Evolutionary conservation across 2,329 filamentous ascomycete species (phyloP).

Genomic region (Fusarium newnesense): DNA sequence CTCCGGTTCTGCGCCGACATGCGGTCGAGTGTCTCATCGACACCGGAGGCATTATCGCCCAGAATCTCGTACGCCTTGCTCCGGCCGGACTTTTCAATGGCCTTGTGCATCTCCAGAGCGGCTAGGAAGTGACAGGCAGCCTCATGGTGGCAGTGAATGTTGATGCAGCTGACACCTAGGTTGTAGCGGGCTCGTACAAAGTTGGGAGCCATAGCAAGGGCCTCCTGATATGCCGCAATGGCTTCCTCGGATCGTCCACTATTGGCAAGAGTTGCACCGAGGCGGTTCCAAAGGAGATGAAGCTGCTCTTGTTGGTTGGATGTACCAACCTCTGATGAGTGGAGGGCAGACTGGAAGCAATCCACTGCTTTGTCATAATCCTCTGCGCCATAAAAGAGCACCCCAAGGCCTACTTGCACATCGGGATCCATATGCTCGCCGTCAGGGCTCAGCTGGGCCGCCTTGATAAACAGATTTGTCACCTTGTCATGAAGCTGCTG

Average conservation of each 20-base stretch:
- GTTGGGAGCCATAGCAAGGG: constrained; percentile 88
- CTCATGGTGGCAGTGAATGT: constrained; percentile 94
- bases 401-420: constrained; percentile 95
- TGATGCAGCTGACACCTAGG: constrained; percentile 95
- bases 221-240: constrained; percentile 95
- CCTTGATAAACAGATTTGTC: constrained; percentile 89
- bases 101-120: constrained; percentile 94
- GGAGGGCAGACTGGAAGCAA: constrained; percentile 93
- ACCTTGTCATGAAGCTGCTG: constrained; percentile 90
- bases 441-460: constrained; percentile 89
- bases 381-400: constrained; percentile 97
- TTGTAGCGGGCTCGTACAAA: constrained; percentile 98
- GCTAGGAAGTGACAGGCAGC: constrained; percentile 93
- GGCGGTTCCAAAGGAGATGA: constrained; percentile 95
- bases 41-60: constrained; percentile 59
- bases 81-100: constrained; percentile 85
- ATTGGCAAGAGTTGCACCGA: constrained; percentile 96
- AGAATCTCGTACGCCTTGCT: constrained; percentile 87
- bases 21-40: constrained; percentile 81
- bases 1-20: constrained; percentile 96
- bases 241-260: constrained; percentile 93
- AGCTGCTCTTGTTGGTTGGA: constrained; percentile 87
- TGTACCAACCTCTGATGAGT: constrained; percentile 83
- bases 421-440: constrained; percentile 98
- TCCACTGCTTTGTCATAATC: constrained; percentile 99